Conservation (phyloP, 1,284 basidiomycete species). For the Pterulicium gracile region DNA sequence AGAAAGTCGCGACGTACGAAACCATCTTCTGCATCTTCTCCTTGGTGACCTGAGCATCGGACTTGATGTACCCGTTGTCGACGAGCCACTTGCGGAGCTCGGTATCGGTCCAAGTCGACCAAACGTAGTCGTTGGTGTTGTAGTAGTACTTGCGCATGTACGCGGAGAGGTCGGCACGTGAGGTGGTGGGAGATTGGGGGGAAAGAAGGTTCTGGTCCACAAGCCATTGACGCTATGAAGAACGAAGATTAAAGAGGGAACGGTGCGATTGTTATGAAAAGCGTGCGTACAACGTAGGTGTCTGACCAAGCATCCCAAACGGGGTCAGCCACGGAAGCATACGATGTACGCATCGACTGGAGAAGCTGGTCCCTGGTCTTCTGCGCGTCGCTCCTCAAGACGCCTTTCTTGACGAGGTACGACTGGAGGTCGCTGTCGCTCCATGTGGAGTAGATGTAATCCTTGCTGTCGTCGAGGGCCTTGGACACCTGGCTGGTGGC, state of each 20-base stretch:
- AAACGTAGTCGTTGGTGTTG: conserved; percentile 57
- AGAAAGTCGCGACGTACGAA: neutral
- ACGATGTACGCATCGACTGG: conserved; percentile 56
- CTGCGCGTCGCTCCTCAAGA: conserved; percentile 56
- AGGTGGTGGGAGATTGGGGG: conserved; percentile 12
- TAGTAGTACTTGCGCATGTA: conserved; percentile 51
- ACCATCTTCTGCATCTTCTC: conserved; percentile 65
- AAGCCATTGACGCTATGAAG: conserved; percentile 67
- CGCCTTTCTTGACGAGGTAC: conserved; percentile 68
- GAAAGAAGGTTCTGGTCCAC: conserved; percentile 43
- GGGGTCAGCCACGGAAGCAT: conserved; percentile 50
- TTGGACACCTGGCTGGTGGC: conserved; percentile 46
- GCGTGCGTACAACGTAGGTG: conserved; percentile 59
- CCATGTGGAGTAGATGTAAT: conserved; percentile 87
- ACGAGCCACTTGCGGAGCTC: conserved; percentile 73
- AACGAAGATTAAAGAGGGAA: conserved; percentile 2
- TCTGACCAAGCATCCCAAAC: conserved; percentile 82
- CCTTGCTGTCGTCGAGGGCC: conserved; percentile 63
- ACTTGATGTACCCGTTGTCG: conserved; percentile 62
- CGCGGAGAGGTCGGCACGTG: conserved; percentile 11
- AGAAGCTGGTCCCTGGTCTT: conserved; percentile 61
- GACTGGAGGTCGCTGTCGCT: conserved; percentile 59
- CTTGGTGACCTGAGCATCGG: conserved; percentile 55
- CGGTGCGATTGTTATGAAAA: conserved; percentile 1
- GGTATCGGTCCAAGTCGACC: conserved; percentile 69